These are phyloP conservation scores for Nicotiana attenuata DNA, from an alignment of 257 asterid species.

Conservation along the genomic window DNA sequence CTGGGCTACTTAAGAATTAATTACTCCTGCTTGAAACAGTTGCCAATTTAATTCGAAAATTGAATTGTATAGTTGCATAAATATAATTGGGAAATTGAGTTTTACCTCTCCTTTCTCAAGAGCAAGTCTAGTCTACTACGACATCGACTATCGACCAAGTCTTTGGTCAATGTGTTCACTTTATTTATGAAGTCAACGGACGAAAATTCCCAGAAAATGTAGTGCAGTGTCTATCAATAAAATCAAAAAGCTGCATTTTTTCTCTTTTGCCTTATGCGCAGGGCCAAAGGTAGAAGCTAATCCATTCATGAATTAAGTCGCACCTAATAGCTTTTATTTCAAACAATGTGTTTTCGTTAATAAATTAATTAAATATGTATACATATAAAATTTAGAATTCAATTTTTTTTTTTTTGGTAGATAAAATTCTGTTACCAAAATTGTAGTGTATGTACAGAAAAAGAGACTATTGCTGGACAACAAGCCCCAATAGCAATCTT, in stretches of 20 bases:
- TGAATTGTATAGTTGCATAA: not conserved
- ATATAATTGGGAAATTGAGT: not conserved
- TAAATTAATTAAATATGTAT: too few relatives aligned
- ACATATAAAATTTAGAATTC: too few relatives aligned
- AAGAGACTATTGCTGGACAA: too few relatives aligned
- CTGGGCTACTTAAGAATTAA: not conserved
- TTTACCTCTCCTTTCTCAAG: not conserved
- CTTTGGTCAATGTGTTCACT: not conserved
- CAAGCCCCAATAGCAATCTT: too few relatives aligned
- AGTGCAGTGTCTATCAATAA: not conserved
- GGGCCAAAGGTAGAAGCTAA: too few relatives aligned
- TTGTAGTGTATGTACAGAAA: too few relatives aligned
- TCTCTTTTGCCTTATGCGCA: not conserved
- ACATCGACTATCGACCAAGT: not conserved
- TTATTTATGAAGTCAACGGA: not conserved
- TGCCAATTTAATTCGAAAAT: not conserved
- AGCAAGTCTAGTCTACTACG: not conserved
- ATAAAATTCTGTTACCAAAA: too few relatives aligned
- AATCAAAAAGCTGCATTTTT: not conserved
- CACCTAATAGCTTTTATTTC: too few relatives aligned
- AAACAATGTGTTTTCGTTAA: too few relatives aligned
- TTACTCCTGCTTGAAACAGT: not conserved
- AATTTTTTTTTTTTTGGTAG: too few relatives aligned
- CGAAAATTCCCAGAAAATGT: not conserved
- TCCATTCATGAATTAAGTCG: too few relatives aligned